Evolutionary conservation across 345 rosid genomes (phyloP), one percentile per base, ranked within the genome.

Genomic region (Corchorus capsularis): DNA sequence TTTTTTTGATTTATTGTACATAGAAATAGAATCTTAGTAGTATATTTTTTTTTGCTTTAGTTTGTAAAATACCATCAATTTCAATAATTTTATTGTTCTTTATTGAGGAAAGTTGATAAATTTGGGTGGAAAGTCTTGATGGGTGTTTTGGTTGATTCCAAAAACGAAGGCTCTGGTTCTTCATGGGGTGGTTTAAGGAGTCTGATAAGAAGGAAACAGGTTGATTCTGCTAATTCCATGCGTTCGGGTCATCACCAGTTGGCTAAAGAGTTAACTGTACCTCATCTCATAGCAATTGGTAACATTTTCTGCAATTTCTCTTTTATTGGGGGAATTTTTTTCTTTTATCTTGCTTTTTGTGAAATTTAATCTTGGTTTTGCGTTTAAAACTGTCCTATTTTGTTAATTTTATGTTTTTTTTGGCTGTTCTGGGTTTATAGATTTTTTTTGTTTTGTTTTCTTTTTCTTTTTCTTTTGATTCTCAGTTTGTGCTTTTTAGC

Each of bases 241-340:
- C 37, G 85, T 46, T 78, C 76, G 2, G 69, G 65, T 37, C 86
- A 79, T 57, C 89, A 80, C 22, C 89, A 89, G 57, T 86, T 94
- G 84, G 96, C 97, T 56, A 94, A 85, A 87, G 88, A 89, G 50
- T 84, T 94, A 70, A 85, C 92, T 54, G 79, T 88, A 79, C 86
- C 89, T 75, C 91, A 94, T 86, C 88, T 94, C 69, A 83, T 90
- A 77, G 97, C 97, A 7, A 86, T 94, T 73, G 98, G 98, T 94
- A 89, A 50, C 45, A 17, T 55, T 41, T 2, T 17, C 2, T 20
- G 19, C 6, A 22, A 46, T 3, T 1, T 49, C 46, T 39, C 1
- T 69, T 13, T 22, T 69, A 60, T 27, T 15, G 6, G 20, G 34
- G 17, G 37, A 45, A 45, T 1, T 32, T 68, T 68, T 53, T 32